Evolutionary conservation across 1,284 basidiomycete species (phyloP).

Genomic region (Taiwanofungus camphoratus): DNA sequence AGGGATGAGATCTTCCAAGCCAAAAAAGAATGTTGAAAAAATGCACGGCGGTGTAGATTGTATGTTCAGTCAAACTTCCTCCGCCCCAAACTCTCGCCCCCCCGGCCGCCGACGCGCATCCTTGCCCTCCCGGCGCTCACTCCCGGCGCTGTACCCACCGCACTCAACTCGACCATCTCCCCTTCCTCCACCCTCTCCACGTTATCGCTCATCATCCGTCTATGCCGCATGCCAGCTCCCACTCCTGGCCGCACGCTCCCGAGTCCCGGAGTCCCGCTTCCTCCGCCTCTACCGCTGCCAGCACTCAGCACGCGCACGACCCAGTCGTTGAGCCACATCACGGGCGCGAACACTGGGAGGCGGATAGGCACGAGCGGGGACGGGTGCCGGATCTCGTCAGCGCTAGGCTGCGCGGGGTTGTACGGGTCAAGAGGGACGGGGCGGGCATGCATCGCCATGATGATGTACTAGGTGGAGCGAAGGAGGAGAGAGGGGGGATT

Average conservation of each 20-base stretch:
- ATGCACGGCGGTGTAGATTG: too few relatives aligned
- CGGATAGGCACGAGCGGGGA: constrained; percentile 75
- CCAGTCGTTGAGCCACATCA: constrained; percentile 70
- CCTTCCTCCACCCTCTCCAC: constrained; percentile 53
- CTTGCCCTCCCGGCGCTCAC: not conserved
- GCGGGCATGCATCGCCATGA: constrained; percentile 69
- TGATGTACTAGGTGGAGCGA: constrained; percentile 78
- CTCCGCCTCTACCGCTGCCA: constrained; percentile 26
- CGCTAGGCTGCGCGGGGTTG: constrained; percentile 42
- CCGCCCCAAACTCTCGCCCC: too few relatives aligned
- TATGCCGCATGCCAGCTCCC: constrained; percentile 12
- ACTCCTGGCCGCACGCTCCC: not conserved
- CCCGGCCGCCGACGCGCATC: not conserved
- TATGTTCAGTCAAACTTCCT: not conserved
- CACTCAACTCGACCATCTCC: constrained; percentile 26
- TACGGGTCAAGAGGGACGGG: constrained; percentile 68
- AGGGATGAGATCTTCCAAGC: not conserved
- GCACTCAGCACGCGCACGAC: constrained; percentile 60
- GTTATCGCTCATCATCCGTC: constrained; percentile 32
- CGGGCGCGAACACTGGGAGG: constrained; percentile 64
- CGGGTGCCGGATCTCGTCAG: constrained; percentile 47
- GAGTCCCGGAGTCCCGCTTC: not conserved
- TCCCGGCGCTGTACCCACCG: constrained; percentile 5
- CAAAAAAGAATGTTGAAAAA: too few relatives aligned
- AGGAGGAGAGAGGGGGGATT: constrained; percentile 6